Conservation (phyloP, 306 rosid genomes). For the Cyamopsis tetragonoloba region DNA sequence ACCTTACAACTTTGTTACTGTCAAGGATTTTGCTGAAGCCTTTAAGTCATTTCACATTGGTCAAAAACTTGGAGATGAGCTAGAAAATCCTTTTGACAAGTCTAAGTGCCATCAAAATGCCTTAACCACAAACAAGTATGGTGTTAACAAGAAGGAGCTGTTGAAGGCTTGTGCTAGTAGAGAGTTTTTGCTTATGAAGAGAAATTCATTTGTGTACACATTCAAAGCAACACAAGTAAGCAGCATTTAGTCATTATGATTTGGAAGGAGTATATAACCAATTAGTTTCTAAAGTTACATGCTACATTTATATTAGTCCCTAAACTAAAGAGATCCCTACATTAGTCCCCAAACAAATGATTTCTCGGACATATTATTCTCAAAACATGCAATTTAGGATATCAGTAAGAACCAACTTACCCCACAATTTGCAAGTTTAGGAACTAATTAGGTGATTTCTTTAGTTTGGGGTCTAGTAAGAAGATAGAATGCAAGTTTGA, state of each 20-base stretch:
- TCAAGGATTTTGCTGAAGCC: slow-evolving; percentile 56
- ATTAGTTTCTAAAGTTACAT: too few relatives aligned
- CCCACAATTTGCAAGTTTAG: too few relatives aligned
- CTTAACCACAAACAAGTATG: slow-evolving; percentile 59
- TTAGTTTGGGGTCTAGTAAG: too few relatives aligned
- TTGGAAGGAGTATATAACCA: too few relatives aligned
- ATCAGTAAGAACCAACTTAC: too few relatives aligned
- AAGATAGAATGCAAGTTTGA: too few relatives aligned
- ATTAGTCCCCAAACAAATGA: too few relatives aligned
- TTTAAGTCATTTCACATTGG: slow-evolving; percentile 62
- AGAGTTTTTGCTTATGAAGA: slow-evolving; percentile 78
- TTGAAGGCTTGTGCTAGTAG: slow-evolving; percentile 62
- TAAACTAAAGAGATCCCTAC: too few relatives aligned
- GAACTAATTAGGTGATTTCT: too few relatives aligned
- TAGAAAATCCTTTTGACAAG: slow-evolving; percentile 57
- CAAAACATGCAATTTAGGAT: too few relatives aligned
- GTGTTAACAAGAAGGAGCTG: slow-evolving; percentile 58
- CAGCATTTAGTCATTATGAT: neutral
- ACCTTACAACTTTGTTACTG: slow-evolving; percentile 59
- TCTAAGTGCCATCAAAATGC: slow-evolving; percentile 58
- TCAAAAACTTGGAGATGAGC: slow-evolving; percentile 55
- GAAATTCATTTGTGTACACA: slow-evolving; percentile 70
- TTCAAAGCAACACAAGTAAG: slow-evolving; percentile 69
- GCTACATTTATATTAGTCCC: too few relatives aligned
- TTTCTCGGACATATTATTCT: too few relatives aligned